Evolutionary conservation across 306 rosid species (phyloP).

Genomic region (Fragaria iinumae): DNA sequence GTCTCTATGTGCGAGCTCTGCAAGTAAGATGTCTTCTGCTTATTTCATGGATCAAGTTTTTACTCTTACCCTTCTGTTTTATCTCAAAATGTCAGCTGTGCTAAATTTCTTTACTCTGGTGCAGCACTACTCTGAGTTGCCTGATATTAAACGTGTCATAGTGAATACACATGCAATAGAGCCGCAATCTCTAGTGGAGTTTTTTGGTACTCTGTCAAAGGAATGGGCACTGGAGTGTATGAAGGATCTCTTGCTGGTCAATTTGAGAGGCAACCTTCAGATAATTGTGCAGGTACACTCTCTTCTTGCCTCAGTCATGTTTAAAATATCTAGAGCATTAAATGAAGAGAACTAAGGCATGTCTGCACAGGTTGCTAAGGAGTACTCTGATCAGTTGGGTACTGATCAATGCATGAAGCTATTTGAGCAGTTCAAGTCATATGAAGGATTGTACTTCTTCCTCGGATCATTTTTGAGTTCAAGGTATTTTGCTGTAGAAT

Average conservation of each 20-base stretch:
- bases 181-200: slow-evolving; percentile 98
- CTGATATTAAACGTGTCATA: slow-evolving; percentile 94
- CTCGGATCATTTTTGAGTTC: slow-evolving; percentile 97
- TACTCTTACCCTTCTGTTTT: not conserved
- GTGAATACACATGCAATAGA: slow-evolving; percentile 98
- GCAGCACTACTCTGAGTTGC: slow-evolving; percentile 99
- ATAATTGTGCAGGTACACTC: slow-evolving; percentile 83
- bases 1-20: slow-evolving; percentile 91
- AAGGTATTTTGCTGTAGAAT: slow-evolving; percentile 50
- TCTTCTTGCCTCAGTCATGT: slow-evolving; percentile 6
- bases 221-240: slow-evolving; percentile 99
- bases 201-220: slow-evolving; percentile 86
- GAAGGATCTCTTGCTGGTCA: slow-evolving; percentile 97
- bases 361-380: slow-evolving; percentile 84
- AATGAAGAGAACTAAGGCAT: slow-evolving; percentile 24
- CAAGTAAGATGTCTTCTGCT: slow-evolving; percentile 57
- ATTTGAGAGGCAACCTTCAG: slow-evolving; percentile 97
- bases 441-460: slow-evolving; percentile 96
- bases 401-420: slow-evolving; percentile 86
- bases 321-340: slow-evolving; percentile 13
- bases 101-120: slow-evolving; percentile 32
- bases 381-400: slow-evolving; percentile 96
- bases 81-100: slow-evolving; percentile 1
- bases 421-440: slow-evolving; percentile 97
- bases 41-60: not conserved